These are phyloP conservation scores for Amanita polypyramis DNA, from an alignment of 768 basidiomycete species.

Conservation along the genomic window DNA sequence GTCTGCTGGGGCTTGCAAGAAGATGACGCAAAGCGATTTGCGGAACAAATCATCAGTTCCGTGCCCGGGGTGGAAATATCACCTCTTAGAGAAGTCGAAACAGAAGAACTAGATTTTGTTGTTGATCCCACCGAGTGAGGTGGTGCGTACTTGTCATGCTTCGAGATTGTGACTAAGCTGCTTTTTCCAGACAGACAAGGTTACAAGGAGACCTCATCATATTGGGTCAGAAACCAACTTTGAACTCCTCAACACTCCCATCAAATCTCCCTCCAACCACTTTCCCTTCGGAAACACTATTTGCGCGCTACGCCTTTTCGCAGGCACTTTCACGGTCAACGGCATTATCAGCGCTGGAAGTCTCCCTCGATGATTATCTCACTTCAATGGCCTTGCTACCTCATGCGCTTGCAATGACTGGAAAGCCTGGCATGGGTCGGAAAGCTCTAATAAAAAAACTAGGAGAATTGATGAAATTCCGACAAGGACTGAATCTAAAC, in stretches of 20 bases:
- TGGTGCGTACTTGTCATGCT: slow-evolving; percentile 15
- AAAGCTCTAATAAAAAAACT: slow-evolving; percentile 85
- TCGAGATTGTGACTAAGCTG: slow-evolving; percentile 9
- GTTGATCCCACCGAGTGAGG: slow-evolving; percentile 82
- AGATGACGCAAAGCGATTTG: slow-evolving; percentile 60
- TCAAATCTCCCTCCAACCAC: slow-evolving; percentile 37
- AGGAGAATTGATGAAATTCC: slow-evolving; percentile 83
- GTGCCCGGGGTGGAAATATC: slow-evolving; percentile 51
- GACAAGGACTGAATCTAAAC: slow-evolving; percentile 87
- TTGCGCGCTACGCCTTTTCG: slow-evolving; percentile 86
- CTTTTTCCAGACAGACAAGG: slow-evolving; percentile 55
- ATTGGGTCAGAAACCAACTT: slow-evolving; percentile 57
- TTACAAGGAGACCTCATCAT: slow-evolving; percentile 90
- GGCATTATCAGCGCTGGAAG: slow-evolving; percentile 78
- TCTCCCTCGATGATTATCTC: slow-evolving; percentile 73
- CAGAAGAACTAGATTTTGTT: slow-evolving; percentile 89
- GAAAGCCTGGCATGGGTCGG: slow-evolving; percentile 74
- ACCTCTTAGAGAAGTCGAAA: slow-evolving; percentile 59
- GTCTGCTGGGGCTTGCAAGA: slow-evolving; percentile 88
- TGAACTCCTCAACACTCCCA: slow-evolving; percentile 41
- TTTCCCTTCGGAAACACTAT: slow-evolving; percentile 60
- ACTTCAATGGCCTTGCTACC: slow-evolving; percentile 76
- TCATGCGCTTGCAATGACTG: slow-evolving; percentile 62
- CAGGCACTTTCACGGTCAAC: slow-evolving; percentile 88
- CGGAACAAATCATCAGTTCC: slow-evolving; percentile 45